Evolutionary conservation across 805 yeast species (phyloP).

Genomic region (Cyberlindnera nakhonratchasimensis): DNA sequence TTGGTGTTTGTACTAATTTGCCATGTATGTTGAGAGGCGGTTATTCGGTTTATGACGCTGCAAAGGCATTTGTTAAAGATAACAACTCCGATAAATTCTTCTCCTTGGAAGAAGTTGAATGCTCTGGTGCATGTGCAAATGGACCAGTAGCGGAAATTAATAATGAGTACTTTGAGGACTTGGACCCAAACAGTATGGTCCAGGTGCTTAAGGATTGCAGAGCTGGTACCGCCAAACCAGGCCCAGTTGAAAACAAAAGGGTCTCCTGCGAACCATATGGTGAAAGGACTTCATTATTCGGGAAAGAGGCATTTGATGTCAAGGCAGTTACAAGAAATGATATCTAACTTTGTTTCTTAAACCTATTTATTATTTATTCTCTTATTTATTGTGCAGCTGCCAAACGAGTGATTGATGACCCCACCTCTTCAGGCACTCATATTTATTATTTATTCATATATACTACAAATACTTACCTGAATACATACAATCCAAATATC

Average conservation of each 20-base stretch:
- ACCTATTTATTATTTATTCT: constrained; percentile 1
- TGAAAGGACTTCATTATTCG: constrained; percentile 60
- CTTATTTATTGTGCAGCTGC: background rate
- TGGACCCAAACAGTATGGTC: constrained; percentile 63
- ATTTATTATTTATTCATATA: constrained; percentile 1
- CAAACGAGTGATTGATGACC: no score
- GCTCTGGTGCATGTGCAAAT: constrained; percentile 89
- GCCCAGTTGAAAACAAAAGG: constrained; percentile 64
- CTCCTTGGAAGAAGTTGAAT: constrained; percentile 84
- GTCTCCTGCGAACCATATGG: constrained; percentile 72
- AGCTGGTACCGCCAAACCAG: constrained; percentile 59
- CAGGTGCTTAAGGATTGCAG: constrained; percentile 59
- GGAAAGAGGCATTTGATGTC: constrained; percentile 64
- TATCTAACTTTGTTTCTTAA: constrained; percentile 35
- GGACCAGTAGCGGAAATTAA: constrained; percentile 86
- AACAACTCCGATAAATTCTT: constrained; percentile 72
- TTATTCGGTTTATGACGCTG: constrained; percentile 72
- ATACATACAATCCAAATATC: background rate
- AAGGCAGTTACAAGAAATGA: constrained; percentile 70
- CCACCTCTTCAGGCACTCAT: no score
- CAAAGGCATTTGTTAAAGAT: constrained; percentile 57
- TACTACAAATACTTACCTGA: background rate
- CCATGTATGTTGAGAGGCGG: constrained; percentile 86
- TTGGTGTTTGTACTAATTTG: constrained; percentile 86
- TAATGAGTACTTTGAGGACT: constrained; percentile 81